These are phyloP conservation scores for Scheffersomyces quercinus DNA, from an alignment of 1,139 yeast genomes.

Conservation along the genomic window DNA sequence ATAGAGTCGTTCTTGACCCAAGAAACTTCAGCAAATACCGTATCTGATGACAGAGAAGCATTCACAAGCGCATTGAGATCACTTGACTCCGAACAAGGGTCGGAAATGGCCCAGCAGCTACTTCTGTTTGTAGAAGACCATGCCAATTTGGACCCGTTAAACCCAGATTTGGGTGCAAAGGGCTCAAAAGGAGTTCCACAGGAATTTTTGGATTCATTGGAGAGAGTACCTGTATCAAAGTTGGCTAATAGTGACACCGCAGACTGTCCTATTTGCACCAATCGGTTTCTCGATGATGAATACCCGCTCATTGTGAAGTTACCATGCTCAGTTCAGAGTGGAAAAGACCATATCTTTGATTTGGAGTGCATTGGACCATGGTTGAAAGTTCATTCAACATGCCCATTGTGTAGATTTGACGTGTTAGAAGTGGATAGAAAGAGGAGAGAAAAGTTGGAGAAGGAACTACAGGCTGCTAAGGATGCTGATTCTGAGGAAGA, in stretches of 20 bases:
- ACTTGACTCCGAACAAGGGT: conserved; percentile 33
- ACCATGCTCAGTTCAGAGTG: conserved; percentile 59
- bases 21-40: conserved; percentile 9
- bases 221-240: conserved; percentile 57
- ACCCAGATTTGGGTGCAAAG: not conserved
- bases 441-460: conserved; percentile 44
- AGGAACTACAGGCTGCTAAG: conserved; percentile 37
- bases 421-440: conserved; percentile 46
- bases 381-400: conserved; percentile 76
- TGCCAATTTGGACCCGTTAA: conserved; percentile 5
- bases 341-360: conserved; percentile 69
- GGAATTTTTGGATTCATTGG: conserved; percentile 71
- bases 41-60: conserved; percentile 16
- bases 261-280: conserved; percentile 83
- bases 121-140: conserved; percentile 24
- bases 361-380: conserved; percentile 90
- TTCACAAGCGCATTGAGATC: conserved; percentile 34
- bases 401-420: conserved; percentile 85
- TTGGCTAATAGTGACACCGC: conserved; percentile 55
- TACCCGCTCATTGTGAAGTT: conserved; percentile 79
- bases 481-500: conserved; percentile 67
- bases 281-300: conserved; percentile 65
- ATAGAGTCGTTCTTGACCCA: conserved; percentile 36
- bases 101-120: conserved; percentile 29
- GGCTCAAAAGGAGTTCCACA: conserved; percentile 61